Evolutionary conservation across 257 asterid species (phyloP).

Genomic region (Leonotis leonurus): DNA sequence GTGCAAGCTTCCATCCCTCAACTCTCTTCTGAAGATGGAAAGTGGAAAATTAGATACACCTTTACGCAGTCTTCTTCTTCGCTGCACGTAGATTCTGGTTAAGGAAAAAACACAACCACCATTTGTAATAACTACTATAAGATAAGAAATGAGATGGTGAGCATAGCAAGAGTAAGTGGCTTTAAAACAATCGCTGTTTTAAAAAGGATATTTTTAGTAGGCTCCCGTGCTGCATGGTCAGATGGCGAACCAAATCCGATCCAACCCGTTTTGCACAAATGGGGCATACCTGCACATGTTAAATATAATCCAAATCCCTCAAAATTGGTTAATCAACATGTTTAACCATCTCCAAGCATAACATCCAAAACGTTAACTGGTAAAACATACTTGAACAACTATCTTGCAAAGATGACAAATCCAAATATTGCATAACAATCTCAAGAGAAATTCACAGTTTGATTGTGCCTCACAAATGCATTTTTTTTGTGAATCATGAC

Average conservation of each 20-base stretch:
- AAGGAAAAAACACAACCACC: slow-evolving; percentile 25
- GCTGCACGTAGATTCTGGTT: slow-evolving; percentile 53
- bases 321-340: neutral
- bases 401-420: neutral
- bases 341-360: neutral
- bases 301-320: neutral
- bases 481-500: neutral
- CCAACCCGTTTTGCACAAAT: slow-evolving; percentile 62
- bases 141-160: neutral
- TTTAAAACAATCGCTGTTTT: neutral
- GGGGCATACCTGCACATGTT: slow-evolving; percentile 59
- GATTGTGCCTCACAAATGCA: neutral
- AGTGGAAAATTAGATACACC: slow-evolving; percentile 43
- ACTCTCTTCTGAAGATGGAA: slow-evolving; percentile 52
- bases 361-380: neutral
- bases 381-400: neutral
- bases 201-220: slow-evolving; percentile 74
- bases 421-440: neutral
- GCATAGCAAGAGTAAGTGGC: slow-evolving; percentile 13
- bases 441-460: neutral
- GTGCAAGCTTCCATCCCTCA: slow-evolving; percentile 60
- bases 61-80: slow-evolving; percentile 59
- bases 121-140: neutral
- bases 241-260: slow-evolving; percentile 61
- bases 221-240: slow-evolving; percentile 64